These are phyloP conservation scores for Fusarium xylarioides DNA, from an alignment of 2,329 filamentous ascomycete genomes.

Conservation along the genomic window DNA sequence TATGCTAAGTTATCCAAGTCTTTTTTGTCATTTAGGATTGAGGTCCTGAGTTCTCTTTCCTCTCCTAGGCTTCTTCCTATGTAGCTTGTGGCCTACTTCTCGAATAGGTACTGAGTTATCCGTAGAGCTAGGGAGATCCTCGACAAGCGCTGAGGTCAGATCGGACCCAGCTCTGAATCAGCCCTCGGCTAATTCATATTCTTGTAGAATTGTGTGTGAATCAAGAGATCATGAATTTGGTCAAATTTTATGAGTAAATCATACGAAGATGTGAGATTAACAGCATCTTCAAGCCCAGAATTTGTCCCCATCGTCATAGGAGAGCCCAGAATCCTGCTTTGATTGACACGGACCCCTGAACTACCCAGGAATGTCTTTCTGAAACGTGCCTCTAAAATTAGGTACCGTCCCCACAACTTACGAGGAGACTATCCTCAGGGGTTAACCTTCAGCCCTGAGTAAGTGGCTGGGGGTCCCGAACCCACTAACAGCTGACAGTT, in stretches of 20 bases:
- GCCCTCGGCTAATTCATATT: background rate
- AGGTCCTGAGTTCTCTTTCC: too few species aligned
- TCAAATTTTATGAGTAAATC: too few species aligned
- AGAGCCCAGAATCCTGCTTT: background rate
- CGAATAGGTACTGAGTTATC: background rate
- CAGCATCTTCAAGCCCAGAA: background rate
- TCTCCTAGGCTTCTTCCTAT: too few species aligned
- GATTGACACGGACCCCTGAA: conserved; percentile 18
- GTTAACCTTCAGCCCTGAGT: conserved; percentile 5
- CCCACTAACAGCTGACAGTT: conserved; percentile 13
- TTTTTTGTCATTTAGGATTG: too few species aligned
- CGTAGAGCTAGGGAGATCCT: background rate
- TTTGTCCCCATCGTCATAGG: background rate
- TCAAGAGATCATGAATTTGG: background rate
- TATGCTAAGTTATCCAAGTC: too few species aligned
- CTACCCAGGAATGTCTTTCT: conserved; percentile 20
- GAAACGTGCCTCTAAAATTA: conserved; percentile 37
- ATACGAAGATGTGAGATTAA: background rate
- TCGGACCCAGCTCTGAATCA: background rate
- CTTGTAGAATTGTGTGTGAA: background rate
- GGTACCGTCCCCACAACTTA: conserved; percentile 24
- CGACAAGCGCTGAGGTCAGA: conserved; percentile 20
- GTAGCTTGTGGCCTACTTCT: background rate
- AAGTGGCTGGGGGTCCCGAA: conserved; percentile 14
- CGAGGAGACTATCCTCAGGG: conserved; percentile 26